These are phyloP conservation scores for Voacanga thouarsii DNA, from an alignment of 257 asterid species.

Conservation along the genomic window DNA sequence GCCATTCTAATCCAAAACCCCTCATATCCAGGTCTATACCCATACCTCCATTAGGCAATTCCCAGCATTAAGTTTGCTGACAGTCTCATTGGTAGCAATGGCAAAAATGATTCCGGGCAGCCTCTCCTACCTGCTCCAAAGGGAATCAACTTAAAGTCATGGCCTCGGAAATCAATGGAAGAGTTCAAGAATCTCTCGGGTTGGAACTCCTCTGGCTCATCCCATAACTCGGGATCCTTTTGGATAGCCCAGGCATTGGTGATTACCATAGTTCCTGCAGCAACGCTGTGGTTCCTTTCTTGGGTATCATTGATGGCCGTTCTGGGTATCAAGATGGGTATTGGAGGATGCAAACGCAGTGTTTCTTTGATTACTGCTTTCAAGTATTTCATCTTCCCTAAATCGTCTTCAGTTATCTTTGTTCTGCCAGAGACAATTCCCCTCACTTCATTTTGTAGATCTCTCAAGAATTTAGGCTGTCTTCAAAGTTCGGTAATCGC, in stretches of 20 bases:
- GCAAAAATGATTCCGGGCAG: neutral
- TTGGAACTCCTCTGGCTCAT: neutral
- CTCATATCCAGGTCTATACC: neutral
- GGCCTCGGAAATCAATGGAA: neutral
- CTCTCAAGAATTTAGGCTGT: neutral
- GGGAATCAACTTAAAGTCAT: neutral
- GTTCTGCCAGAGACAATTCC: neutral
- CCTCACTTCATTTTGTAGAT: constrained; percentile 8
- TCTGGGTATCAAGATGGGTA: neutral
- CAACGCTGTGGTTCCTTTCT: neutral
- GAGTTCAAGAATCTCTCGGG: neutral
- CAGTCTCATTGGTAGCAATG: neutral
- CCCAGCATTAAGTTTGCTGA: neutral
- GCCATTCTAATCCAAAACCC: no score
- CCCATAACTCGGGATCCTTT: neutral
- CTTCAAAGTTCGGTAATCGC: constrained; percentile 8
- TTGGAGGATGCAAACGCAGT: neutral
- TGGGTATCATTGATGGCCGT: neutral
- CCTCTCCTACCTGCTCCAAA: constrained; percentile 5
- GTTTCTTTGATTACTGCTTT: constrained; percentile 3
- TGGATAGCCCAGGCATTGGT: neutral
- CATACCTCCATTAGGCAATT: neutral
- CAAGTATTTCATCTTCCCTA: neutral
- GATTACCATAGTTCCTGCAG: neutral
- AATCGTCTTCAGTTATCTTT: neutral